Conservation (phyloP, 2,329 filamentous ascomycete genomes). For the Microascus cirrosus region DNA sequence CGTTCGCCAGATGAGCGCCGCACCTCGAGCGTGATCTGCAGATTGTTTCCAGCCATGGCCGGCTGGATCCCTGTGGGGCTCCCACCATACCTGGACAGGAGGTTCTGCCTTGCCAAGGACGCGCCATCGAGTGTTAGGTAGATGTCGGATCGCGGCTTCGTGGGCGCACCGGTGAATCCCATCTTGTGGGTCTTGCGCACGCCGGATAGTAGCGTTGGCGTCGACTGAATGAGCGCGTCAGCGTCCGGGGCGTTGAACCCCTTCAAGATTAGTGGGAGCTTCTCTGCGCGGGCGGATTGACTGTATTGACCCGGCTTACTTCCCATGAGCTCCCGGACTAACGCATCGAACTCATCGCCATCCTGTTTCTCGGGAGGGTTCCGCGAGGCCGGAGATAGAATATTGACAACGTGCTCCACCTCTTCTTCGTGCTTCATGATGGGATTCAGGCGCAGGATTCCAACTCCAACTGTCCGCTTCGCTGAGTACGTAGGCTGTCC, state of each 20-base stretch:
- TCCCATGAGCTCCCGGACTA: conserved; percentile 63
- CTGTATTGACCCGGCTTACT: conserved; percentile 65
- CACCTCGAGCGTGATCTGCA: conserved; percentile 85
- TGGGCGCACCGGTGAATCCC: conserved; percentile 86
- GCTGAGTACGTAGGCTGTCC: conserved; percentile 16
- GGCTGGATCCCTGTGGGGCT: conserved; percentile 60
- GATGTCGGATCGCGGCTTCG: conserved; percentile 82
- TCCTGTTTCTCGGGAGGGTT: conserved; percentile 45
- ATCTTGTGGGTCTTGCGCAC: conserved; percentile 77
- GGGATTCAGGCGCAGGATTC: conserved; percentile 63
- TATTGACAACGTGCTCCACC: conserved; percentile 61
- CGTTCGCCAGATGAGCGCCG: conserved; percentile 67
- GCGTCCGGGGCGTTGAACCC: conserved; percentile 70
- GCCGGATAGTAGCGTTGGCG: conserved; percentile 76
- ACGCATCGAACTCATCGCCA: conserved; percentile 58
- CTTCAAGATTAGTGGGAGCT: conserved; percentile 68
- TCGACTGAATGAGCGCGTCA: conserved; percentile 70
- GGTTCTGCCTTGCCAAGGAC: conserved; percentile 63
- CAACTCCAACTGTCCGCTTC: conserved; percentile 60
- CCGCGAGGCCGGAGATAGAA: conserved; percentile 59
- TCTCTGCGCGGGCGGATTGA: conserved; percentile 60
- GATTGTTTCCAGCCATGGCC: conserved; percentile 54
- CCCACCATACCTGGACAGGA: conserved; percentile 57
- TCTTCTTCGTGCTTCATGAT: conserved; percentile 68
- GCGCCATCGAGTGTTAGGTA: conserved; percentile 80